Evolutionary conservation across 257 asterid species (phyloP), one percentile per base, ranked within the genome.

Genomic region (Nicotiana undulata): DNA sequence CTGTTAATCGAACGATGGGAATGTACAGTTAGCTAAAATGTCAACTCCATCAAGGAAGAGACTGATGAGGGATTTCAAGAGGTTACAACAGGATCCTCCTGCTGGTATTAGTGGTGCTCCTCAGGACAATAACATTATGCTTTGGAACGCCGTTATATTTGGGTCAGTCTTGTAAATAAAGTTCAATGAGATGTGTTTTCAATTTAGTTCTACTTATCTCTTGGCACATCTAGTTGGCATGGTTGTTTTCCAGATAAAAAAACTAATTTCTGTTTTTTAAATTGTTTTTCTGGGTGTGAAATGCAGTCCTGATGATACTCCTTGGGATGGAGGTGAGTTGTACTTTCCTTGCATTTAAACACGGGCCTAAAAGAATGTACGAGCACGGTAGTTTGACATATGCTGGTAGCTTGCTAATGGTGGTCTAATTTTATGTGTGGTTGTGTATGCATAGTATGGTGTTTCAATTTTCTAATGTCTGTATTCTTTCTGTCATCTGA

Each of bases 311-410:
- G 97, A 93, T 87, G 97, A 93, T 85, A 91, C 97, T 59, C 94
- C 96, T 46, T 93, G 97, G 97, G 96, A 91, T 87, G 97, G 94
- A 88, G 97, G 97, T 93, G 79, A 86, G 94, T 88, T 40, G 49
- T 40, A 9, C 49, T 80, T 61, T 82, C 83, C 85, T 85, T 70
- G 76, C 79, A 56, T 76, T 83, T 72, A 58, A 63, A 74, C 8
- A 16, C 56, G 26, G 66, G 24, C 53, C n/a, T 77, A 3, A 59
- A 37, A 15, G 51, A 24, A 34, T 58, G 32, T 7, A 51, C 12
- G 6, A 18, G 29, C 37, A n/a, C 55, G 1, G 55, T 66, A 74
- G 68, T 60, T 51, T 34, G 11, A 9, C 55, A 81, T 75, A 17
- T 20, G 46, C 24, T 20, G 40, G 16, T 15, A 58, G 20, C 53